These are phyloP conservation scores for Salix brachista DNA, from an alignment of 345 rosid genomes.

Conservation along the genomic window DNA sequence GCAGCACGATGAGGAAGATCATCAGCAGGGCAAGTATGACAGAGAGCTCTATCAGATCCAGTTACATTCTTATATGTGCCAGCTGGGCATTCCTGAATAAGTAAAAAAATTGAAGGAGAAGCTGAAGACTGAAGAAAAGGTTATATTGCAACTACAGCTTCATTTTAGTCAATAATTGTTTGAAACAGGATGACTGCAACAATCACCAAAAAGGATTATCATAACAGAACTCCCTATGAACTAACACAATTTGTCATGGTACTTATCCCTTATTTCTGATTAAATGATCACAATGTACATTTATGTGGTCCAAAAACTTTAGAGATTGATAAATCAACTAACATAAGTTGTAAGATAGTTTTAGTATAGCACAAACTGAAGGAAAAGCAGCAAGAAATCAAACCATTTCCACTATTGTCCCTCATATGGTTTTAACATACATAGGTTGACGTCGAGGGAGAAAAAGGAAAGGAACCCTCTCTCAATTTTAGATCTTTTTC, in stretches of 20 bases:
- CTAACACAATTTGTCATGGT: background rate
- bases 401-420: background rate
- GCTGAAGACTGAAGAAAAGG: background rate
- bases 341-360: background rate
- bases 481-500: background rate
- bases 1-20: conserved; percentile 89
- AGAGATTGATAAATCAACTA: background rate
- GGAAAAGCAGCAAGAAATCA: background rate
- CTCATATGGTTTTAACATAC: background rate
- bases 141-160: background rate
- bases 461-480: background rate
- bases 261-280: background rate
- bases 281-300: background rate
- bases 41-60: conserved; percentile 81
- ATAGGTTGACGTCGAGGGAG: background rate
- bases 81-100: conserved; percentile 85
- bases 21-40: conserved; percentile 63
- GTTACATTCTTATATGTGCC: conserved; percentile 87
- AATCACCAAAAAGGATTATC: background rate
- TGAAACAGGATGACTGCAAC: background rate
- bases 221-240: background rate
- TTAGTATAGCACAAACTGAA: background rate
- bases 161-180: background rate
- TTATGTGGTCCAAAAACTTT: background rate
- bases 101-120: background rate